Base-by-base conservation (phyloP, 805 yeast genomes). In the Lipomyces anomalus region DNA sequence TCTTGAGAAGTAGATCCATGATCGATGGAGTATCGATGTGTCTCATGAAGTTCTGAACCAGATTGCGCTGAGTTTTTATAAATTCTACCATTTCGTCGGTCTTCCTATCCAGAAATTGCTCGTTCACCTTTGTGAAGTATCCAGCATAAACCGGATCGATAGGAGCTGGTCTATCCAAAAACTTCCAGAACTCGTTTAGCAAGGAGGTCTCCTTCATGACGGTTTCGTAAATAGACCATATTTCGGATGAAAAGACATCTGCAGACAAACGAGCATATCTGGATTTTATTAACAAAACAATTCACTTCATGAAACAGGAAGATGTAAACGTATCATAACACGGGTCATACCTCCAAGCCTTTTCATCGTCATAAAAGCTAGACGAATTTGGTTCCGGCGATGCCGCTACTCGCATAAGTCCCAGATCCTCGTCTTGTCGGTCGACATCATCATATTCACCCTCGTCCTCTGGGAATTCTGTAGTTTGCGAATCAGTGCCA, bases 21-120 rank as follows among this genome's bases (percentile, higher is more conserved):
- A 92, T 66, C 40, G 95, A 88, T 2, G 97, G 96, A 48, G 89
- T 85, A 58, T 88, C 96, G 48, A 92, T 79, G 65, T 90, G 95
- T 44, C 74, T 74, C 65, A 90, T 70, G 62, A 90, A 87, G 50
- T 85, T 75, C 57, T 82, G 85, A 29, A 88, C 95, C 48, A 92
- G 69, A 55, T 73, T 69, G 1, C 76, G 73, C 60, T 84, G 88
- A 26, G 76, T 70, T 43, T 86, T 66, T 38, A 92, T 76, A 61
- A 84, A 90, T 16, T 67, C 66, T 42, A 79, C 67, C 77, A 88
- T 78, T 28, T 52, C 48, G 46, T 80, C 87, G 65, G 86, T 80
- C 63, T 89, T 83, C 74, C 85, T 87, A 59, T 89, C 96, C 53
- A 92, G 69, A 46, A 92, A 72, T 55, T 87, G 89, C 58, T 90